Evolutionary conservation across 139 green algal genomes (phyloP), one percentile per base, ranked within the genome.

Genomic region (Chlorokybus atmophyticus): DNA sequence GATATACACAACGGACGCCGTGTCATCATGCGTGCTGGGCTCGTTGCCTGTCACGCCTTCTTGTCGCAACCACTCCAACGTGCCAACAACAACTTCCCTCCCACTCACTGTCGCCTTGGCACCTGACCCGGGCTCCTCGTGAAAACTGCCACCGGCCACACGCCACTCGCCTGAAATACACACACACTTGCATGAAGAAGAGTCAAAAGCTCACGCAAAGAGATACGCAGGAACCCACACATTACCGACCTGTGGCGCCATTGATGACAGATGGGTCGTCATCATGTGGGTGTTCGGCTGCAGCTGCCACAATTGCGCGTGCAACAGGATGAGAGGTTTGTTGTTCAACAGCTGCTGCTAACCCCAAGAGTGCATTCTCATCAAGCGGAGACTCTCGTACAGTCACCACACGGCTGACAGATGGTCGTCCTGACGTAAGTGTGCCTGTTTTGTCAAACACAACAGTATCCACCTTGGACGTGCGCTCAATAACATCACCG

Each of bases 391-490:
- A n/a, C n/a, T n/a, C n/a, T n/a, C n/a, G n/a, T n/a, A n/a, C n/a
- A n/a, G 52, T 4, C 26, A 60, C 29, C 30, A 76, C 57, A 1
- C 32, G 29, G 0, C 26, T 52, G 52, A 81, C 40, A 7, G 40
- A n/a, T 1, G 68, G 66, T 47, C 49, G 25, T 29, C 81, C 87
- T 31, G 78, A 47, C 2, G 90, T 98, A 1, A 98, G 65, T 0
- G 91, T 98, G 35, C 90, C 90, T 2, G 90, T 98, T 70, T 98
- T 98, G 66, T 98, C 90, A 56, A 95, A 83, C 24, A 85, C 79
- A 4, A 94, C 63, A 1, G 74, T 82, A 56, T 85, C 64, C 21
- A 96, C 74, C 4, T 50, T 30, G 27, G 57, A 48, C 31, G 87
- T 50, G 4, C 67, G 64, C 76, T 97, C 87, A 32, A 98, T 59